Evolutionary conservation across 345 rosid genomes (phyloP).

Genomic region (Rhodamnia argentea): DNA sequence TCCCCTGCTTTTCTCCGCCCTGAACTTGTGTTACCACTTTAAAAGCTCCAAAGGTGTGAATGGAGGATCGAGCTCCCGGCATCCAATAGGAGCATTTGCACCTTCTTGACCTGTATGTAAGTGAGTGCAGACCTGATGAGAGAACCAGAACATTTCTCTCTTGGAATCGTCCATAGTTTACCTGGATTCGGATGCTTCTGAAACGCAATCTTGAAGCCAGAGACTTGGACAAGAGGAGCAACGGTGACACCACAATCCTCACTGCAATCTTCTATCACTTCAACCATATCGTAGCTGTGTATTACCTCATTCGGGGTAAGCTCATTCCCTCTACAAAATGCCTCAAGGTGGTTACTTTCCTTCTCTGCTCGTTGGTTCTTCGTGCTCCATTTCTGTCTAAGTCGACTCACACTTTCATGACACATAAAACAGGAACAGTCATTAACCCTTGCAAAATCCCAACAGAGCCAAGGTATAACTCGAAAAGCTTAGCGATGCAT

Average conservation of each 20-base stretch:
- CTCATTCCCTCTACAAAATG: too few species aligned
- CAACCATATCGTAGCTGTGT: conserved; percentile 1
- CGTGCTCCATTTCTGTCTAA: not conserved
- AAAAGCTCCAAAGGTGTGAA: not conserved
- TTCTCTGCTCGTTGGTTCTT: too few species aligned
- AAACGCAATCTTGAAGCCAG: conserved; percentile 1
- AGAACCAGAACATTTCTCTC: not conserved
- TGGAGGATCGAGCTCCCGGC: not conserved
- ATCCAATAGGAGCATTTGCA: not conserved
- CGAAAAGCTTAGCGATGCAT: not conserved
- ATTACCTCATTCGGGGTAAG: not conserved
- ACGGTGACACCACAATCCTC: not conserved
- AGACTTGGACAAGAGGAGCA: not conserved
- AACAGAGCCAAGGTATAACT: not conserved
- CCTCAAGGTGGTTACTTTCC: too few species aligned
- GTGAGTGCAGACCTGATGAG: not conserved
- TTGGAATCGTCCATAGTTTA: not conserved
- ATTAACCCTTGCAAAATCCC: not conserved
- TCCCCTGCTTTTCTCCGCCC: not conserved
- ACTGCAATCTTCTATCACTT: not conserved
- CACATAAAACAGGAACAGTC: not conserved
- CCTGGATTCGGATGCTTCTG: not conserved
- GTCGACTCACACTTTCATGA: not conserved
- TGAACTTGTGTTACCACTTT: not conserved
- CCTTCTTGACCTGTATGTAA: not conserved